These are phyloP conservation scores for Zasmidium citrigriseum DNA, from an alignment of 2,329 filamentous ascomycete genomes.

Conservation along the genomic window DNA sequence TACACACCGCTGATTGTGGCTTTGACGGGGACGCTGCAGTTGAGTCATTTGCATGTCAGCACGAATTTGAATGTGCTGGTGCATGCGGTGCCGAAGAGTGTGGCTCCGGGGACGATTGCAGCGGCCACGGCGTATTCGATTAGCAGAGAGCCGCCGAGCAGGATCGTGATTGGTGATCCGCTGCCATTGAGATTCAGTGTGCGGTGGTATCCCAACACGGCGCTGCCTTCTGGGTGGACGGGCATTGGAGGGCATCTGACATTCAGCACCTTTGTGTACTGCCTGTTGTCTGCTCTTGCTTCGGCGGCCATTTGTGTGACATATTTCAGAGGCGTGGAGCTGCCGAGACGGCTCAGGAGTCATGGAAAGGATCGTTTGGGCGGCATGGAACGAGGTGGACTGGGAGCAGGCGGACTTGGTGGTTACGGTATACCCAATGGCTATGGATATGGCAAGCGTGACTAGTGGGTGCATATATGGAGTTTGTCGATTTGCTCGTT, in stretches of 20 bases:
- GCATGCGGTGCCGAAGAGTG: constrained; percentile 60
- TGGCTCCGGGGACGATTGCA: constrained; percentile 73
- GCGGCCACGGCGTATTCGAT: constrained; percentile 86
- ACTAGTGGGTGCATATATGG: not conserved
- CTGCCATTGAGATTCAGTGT: constrained; percentile 78
- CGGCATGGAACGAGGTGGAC: constrained; percentile 41
- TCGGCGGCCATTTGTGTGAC: constrained; percentile 54
- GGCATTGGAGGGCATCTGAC: constrained; percentile 55
- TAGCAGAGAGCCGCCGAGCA: constrained; percentile 55
- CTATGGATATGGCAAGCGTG: constrained; percentile 39
- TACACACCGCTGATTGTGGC: constrained; percentile 88
- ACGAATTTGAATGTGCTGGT: constrained; percentile 88
- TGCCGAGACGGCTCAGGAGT: constrained; percentile 54
- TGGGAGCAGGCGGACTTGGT: constrained; percentile 26
- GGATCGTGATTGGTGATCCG: constrained; percentile 84
- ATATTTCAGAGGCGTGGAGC: constrained; percentile 56
- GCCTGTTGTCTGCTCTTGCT: constrained; percentile 47
- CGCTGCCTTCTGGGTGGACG: constrained; percentile 61
- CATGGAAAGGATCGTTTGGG: constrained; percentile 57
- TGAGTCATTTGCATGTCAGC: constrained; percentile 85
- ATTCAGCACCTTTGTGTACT: constrained; percentile 52
- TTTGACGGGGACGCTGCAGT: constrained; percentile 82
- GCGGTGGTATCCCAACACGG: constrained; percentile 79
- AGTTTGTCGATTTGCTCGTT: not conserved
- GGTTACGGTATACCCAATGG: constrained; percentile 44